A percentile compares a stretch with the other conserved stretches of the same genome.
Evolutionary conservation across 192 early-diverging fungal species (phyloP).

Genomic region (Umbelopsis sp.): DNA sequence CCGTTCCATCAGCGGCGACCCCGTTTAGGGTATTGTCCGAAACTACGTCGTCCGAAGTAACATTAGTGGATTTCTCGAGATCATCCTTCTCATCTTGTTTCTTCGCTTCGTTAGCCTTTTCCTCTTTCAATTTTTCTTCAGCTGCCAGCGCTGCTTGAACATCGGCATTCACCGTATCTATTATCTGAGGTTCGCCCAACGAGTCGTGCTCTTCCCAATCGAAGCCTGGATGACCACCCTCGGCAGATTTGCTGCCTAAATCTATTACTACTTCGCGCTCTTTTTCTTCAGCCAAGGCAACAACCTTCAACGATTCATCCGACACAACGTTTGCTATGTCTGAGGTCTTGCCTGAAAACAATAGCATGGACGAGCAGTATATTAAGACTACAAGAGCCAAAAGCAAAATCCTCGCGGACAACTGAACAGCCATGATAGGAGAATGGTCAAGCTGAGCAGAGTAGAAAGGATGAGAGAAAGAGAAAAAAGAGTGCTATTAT

Average conservation of each 20-base stretch:
- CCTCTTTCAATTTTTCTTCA: not conserved
- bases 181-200: not conserved
- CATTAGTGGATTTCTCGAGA: not conserved
- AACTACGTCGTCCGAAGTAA: not conserved
- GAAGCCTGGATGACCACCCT: not conserved
- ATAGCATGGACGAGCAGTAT: slow-evolving; percentile 12
- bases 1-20: no score
- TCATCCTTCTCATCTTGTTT: not conserved
- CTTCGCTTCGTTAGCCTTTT: no score
- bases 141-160: not conserved
- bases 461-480: not conserved
- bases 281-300: slow-evolving; percentile 17
- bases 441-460: no score
- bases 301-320: slow-evolving; percentile 9
- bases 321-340: not conserved
- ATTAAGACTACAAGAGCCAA: slow-evolving; percentile 1
- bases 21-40: not conserved
- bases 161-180: not conserved
- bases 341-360: slow-evolving; percentile 4
- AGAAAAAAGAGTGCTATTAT: not conserved
- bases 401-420: slow-evolving; percentile 4
- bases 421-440: not conserved
- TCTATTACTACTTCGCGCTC: slow-evolving; percentile 5
- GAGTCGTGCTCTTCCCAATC: not conserved
- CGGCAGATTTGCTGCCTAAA: not conserved